Base-by-base conservation (phyloP, 805 yeast species). In the Blastobotrys attinorum region DNA sequence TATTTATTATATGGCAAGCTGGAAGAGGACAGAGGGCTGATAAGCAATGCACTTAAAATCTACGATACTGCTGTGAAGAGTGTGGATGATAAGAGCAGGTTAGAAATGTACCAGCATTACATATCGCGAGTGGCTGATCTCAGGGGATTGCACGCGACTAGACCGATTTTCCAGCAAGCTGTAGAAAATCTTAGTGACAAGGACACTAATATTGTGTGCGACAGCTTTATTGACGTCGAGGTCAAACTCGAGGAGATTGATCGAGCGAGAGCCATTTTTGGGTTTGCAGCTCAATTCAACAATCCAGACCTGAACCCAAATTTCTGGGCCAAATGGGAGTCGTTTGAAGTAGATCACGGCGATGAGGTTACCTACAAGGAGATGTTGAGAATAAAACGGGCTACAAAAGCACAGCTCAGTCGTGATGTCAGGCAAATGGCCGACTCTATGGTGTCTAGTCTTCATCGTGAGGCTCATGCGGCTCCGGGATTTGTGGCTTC, bases 291-390 rank as follows among this genome's bases (percentile, higher is more conserved):
- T 2, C 70, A 72, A 42, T 57, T 63, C 45, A 54, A 62, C 18
- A 61, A 65, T 40, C 71, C 67, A 8, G 44, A 57, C 18, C 51
- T 58, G 22, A 17, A 43, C 4, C 20, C 23, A 6, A 59, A 45
- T 4, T 56, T 78, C 25, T 87, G 95, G 95, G 63, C 63, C 1
- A 60, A 62, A 22, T 89, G 95, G 95, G 79, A 79, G 43, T 57
- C 66, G 8, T 86, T 88, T 59, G 97, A 89, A 57, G 58, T 83
- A 27, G 68, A 73, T 11, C 52, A 75, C 58, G 97, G 97, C 3
- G 65, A 73, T 46, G 92, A 83, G 54, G 71, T 69, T 2, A 75
- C 83, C 0, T 87, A 75, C 59, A 86, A 83, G 53, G 81, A 79
- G 17, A 81, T 88, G 89, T 59, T 86, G 20, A 64, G 80, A 37